Base-by-base conservation (phyloP, 2,329 filamentous ascomycete genomes). In the Paecilomyces sp. region DNA sequence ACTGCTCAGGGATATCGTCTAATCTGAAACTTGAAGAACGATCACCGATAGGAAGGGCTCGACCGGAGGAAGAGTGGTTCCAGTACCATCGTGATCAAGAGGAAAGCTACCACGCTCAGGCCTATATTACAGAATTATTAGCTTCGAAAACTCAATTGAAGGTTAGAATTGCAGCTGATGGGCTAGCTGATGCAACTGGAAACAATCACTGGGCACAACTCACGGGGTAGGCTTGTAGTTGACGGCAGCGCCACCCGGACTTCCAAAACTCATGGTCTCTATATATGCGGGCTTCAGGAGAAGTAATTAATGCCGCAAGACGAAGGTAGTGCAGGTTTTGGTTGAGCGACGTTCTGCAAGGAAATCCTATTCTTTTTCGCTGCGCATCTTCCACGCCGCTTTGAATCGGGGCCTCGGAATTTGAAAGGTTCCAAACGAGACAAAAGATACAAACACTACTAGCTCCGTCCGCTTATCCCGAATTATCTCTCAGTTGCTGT, bases 61-160 rank as follows among this genome's bases (percentile, higher is more conserved):
- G n/a, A 33, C 54, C 12, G 22, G 22, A 8, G 12, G 41, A 34
- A 30, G 53, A 54, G 50, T 50, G n/a, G 41, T 3, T 22, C n/a
- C n/a, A 58, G 36, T 77, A 87, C 85, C 91, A 74, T 96, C 92
- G 69, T 97, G 92, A 75, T 97, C 93, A 59, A 97, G 85, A n/a
- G 93, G 93, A 71, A 97, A 97, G 68, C 91, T 95, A 59, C 93
- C 93, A 68, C 92, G 87, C 74, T 97, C 90, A 4, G 93, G 93
- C 60, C 91, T 94, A 66, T 36, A 57, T 53, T 28, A 30, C 13
- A 53, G 28, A 30, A 25, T 13, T 30, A 15, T 53, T 53, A 53
- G 51, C 11, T 13, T 53, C 51, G 9, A 28, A 6, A 25, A 7
- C 1, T 28, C 5, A 11, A 30, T 15, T 28, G 22, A 11, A 60